Evolutionary conservation across 352 stramenopile genomes (phyloP).

Genomic region (Globisporangium sylvaticum): DNA sequence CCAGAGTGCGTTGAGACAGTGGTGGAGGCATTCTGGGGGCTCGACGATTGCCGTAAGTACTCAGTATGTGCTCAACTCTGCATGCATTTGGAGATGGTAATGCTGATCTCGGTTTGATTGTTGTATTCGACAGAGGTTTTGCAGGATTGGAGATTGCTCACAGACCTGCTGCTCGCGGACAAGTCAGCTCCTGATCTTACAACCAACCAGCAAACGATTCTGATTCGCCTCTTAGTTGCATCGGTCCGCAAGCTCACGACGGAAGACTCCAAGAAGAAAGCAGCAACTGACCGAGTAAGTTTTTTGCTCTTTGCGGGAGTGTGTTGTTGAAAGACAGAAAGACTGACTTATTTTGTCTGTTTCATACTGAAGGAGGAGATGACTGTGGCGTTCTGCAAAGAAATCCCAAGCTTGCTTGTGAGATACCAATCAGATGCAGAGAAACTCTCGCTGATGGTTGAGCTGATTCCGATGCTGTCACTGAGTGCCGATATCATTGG

Average conservation of each 20-base stretch:
- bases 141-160: conserved; percentile 74
- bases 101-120: conserved; percentile 13
- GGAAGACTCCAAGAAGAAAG: conserved; percentile 46
- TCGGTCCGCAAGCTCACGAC: conserved; percentile 58
- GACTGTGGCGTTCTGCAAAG: conserved; percentile 73
- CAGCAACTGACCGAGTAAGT: conserved; percentile 46
- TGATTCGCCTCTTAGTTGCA: conserved; percentile 69
- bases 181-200: conserved; percentile 79
- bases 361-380: conserved; percentile 57
- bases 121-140: conserved; percentile 62
- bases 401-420: conserved; percentile 72
- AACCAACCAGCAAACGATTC: conserved; percentile 73
- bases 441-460: conserved; percentile 69
- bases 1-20: conserved; percentile 63
- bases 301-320: background rate
- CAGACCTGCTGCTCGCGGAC: conserved; percentile 69
- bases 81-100: background rate
- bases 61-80: background rate
- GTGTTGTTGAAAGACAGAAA: background rate
- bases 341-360: background rate
- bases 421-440: conserved; percentile 76
- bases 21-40: conserved; percentile 81
- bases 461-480: conserved; percentile 72
- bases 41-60: conserved; percentile 82
- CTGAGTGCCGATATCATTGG: conserved; percentile 59